Evolutionary conservation across 371 early-diverging fungal genomes (phyloP), one percentile per base, ranked within the genome.

Genomic region (Furculomyces boomerangus): DNA sequence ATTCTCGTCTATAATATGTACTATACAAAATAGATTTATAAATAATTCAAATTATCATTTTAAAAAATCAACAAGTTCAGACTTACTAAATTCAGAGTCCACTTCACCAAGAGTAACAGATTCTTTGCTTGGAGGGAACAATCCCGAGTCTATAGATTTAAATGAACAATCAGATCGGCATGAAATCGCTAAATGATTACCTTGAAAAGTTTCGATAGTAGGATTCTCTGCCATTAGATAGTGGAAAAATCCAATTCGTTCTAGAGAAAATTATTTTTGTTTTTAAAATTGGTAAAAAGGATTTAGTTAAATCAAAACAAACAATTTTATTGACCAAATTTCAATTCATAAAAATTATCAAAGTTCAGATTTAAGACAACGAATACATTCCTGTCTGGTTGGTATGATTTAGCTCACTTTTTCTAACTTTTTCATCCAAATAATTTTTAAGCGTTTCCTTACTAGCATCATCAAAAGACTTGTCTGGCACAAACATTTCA

Each of bases 401-500:
- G n/a, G n/a, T 3, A 29, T 7, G 27, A 18, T 27, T 30, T 49
- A 49, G 29, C 20, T 22, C 35, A 27, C 22, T 54, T 45, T n/a
- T 39, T 44, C 29, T 55, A 18, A 49, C 50, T 27, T 28, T 25
- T 18, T 25, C 22, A 3, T 49, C 50, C 28, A 49, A n/a, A 28
- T 27, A 28, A 13, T n/a, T 18, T 30, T 27, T 5, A 16, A 49
- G 29, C 10, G 7, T 3, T 45, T 7, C 13, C n/a, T 45, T 45
- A 28, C 18, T 18, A 29, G 64, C 67, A 1, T 52, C 13, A 2
- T 56, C 56, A 10, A 57, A 59, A 20, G 39, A 47, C 7, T 63
- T 65, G 43, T 61, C 67, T 1, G 66, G 66, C 25, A 71, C 45
- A 49, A 72, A 74, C 74, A 72, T 72, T 10, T 57, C 52, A 26